A percentile compares a stretch with the other conserved stretches of the same genome.
Conservation (phyloP, 768 basidiomycete species). For the Mycena vitilis region DNA sequence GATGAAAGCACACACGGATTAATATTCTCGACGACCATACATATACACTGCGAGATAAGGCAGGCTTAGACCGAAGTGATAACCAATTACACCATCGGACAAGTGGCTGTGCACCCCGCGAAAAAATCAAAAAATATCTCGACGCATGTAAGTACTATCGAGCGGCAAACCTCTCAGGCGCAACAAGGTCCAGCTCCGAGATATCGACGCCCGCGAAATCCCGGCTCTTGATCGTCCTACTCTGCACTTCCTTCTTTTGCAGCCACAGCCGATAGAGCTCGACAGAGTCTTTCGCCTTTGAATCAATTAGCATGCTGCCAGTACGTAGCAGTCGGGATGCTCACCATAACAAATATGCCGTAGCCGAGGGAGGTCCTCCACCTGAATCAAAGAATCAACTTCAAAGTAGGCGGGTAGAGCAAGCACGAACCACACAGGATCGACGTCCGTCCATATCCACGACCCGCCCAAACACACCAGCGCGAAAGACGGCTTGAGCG, state of each 20-base stretch:
- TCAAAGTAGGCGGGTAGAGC: neutral
- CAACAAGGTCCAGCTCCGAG: conserved; percentile 57
- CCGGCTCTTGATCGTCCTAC: conserved; percentile 58
- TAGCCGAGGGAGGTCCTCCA: conserved; percentile 64
- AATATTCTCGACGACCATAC: no score
- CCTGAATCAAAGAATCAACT: neutral
- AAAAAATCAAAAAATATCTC: no score
- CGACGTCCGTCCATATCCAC: conserved; percentile 57
- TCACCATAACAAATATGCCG: conserved; percentile 53
- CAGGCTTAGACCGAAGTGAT: no score
- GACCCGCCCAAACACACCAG: conserved; percentile 51
- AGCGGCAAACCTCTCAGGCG: conserved; percentile 33
- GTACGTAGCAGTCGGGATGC: conserved; percentile 15
- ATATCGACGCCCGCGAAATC: conserved; percentile 62
- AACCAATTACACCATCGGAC: conserved; percentile 10
- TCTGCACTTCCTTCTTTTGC: conserved; percentile 60
- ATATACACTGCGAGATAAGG: no score
- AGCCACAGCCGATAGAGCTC: conserved; percentile 59
- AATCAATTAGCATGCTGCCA: neutral
- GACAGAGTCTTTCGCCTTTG: conserved; percentile 58
- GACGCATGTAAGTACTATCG: neutral
- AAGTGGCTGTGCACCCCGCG: conserved; percentile 2
- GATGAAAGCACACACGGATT: no score
- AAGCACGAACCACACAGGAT: conserved; percentile 57
- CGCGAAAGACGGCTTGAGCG: neutral